Conservation (phyloP, 2,329 filamentous ascomycete species). For the Torrubiella hemipterigena region DNA sequence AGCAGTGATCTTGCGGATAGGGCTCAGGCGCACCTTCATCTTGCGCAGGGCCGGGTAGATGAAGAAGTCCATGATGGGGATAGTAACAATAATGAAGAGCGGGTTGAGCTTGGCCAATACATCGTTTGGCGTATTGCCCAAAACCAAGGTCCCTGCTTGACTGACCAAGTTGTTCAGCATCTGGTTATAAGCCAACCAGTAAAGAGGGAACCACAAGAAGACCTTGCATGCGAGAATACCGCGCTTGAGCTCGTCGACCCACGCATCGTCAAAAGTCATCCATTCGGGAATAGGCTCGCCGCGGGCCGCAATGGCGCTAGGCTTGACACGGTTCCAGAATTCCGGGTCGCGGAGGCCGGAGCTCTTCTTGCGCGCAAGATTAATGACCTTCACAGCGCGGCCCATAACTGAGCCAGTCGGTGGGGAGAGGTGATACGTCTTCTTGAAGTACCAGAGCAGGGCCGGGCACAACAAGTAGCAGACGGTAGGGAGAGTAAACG, state of each 20-base stretch:
- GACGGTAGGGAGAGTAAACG: constrained; percentile 55
- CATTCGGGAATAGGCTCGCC: constrained; percentile 43
- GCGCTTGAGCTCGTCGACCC: constrained; percentile 64
- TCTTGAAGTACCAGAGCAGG: constrained; percentile 43
- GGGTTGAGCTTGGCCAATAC: constrained; percentile 16
- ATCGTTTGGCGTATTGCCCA: constrained; percentile 14
- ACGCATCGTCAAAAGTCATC: constrained; percentile 72
- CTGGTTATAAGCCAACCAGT: constrained; percentile 8
- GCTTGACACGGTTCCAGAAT: constrained; percentile 62
- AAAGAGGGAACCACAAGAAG: too few species aligned
- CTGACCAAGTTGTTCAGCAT: constrained; percentile 21
- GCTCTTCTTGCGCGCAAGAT: constrained; percentile 46
- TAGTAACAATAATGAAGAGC: constrained; percentile 14
- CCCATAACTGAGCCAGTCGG: constrained; percentile 57
- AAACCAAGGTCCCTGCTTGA: constrained; percentile 12
- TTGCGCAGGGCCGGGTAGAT: constrained; percentile 12
- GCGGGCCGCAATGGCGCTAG: constrained; percentile 48
- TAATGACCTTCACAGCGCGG: constrained; percentile 49
- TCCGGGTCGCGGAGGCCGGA: too few species aligned
- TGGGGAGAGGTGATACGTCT: constrained; percentile 45
- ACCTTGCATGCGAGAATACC: constrained; percentile 57
- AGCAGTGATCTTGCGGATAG: constrained; percentile 11
- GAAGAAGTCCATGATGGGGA: constrained; percentile 14
- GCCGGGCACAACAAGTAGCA: constrained; percentile 54
- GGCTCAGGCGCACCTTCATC: constrained; percentile 10